A percentile compares a stretch with the other conserved stretches of the same genome.
phyloP scores from a whole-genome alignment of 1,284 basidiomycete species.

The Pyrrhoderma lamaoense region DNA sequence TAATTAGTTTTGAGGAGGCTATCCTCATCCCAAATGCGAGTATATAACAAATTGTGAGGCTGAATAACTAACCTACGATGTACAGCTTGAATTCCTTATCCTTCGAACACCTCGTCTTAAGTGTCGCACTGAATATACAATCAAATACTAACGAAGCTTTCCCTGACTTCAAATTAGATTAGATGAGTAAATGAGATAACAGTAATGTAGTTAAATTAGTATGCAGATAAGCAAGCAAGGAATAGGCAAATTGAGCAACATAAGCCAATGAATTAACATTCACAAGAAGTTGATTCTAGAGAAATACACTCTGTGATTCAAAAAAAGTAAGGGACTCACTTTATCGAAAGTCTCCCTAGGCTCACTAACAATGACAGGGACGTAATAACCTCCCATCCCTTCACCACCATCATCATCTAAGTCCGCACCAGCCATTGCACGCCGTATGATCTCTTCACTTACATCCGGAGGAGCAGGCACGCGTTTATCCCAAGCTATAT shows the following conservation, averaged over 20 bases:
- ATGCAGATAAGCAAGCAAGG: no score
- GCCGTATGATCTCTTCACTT: constrained; percentile 46
- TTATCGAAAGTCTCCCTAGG: constrained; percentile 56
- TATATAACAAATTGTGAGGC: neutral
- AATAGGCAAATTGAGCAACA: no score
- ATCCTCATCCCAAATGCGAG: no score
- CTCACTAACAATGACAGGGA: constrained; percentile 67
- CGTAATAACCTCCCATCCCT: constrained; percentile 39
- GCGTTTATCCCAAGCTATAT: constrained; percentile 58
- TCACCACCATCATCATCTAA: constrained; percentile 27
- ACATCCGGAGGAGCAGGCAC: constrained; percentile 59
- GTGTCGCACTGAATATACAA: constrained; percentile 50
- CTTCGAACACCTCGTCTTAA: constrained; percentile 49
- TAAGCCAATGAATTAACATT: no score
- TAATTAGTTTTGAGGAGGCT: no score
- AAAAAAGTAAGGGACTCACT: constrained; percentile 32
- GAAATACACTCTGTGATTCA: no score
- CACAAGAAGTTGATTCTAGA: no score
- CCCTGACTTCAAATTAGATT: constrained; percentile 40
- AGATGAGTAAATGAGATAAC: no score
- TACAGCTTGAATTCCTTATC: constrained; percentile 61
- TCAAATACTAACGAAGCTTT: constrained; percentile 64
- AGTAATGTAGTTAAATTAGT: no score
- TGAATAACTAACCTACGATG: constrained; percentile 44
- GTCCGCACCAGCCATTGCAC: constrained; percentile 47